Percentiles rank a stretch among this genome's conserved stretches.
phyloP scores from a whole-genome alignment of 192 early-diverging fungal genomes.

The Rhizophagus prolifer region DNA sequence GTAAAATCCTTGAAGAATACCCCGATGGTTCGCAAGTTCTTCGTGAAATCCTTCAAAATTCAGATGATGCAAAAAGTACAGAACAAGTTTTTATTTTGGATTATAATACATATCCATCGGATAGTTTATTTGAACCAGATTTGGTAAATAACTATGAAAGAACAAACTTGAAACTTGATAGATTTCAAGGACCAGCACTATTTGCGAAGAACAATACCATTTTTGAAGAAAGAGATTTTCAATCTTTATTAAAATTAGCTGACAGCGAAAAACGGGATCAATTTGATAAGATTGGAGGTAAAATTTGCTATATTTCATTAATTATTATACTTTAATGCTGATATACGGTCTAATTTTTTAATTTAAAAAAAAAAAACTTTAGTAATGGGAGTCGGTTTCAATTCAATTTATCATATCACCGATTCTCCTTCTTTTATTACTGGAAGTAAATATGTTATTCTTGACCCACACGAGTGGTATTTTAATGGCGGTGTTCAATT shows the following conservation, averaged over 20 bases:
- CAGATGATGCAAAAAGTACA: conserved; percentile 21
- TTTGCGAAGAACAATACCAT: conserved; percentile 24
- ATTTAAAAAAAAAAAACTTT: too few relatives aligned
- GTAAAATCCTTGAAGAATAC: conserved; percentile 39
- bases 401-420: conserved; percentile 39
- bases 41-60: conserved; percentile 47
- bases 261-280: conserved; percentile 29
- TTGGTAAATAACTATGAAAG: too few relatives aligned
- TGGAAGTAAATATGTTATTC: conserved; percentile 32
- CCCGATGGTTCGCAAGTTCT: conserved; percentile 45
- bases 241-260: conserved; percentile 23
- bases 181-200: conserved; percentile 33
- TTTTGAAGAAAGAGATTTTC: conserved; percentile 28
- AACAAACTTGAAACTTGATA: not conserved
- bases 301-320: too few relatives aligned
- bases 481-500: conserved; percentile 30
- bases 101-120: not conserved
- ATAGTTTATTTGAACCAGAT: not conserved
- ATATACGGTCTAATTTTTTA: too few relatives aligned
- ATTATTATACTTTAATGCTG: too few relatives aligned
- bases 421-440: conserved; percentile 39
- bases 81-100: conserved; percentile 1
- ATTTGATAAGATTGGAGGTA: conserved; percentile 6
- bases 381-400: conserved; percentile 5
- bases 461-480: conserved; percentile 38